Conservation (phyloP, 805 yeast species). For the Metschnikowia bowlesiae region DNA sequence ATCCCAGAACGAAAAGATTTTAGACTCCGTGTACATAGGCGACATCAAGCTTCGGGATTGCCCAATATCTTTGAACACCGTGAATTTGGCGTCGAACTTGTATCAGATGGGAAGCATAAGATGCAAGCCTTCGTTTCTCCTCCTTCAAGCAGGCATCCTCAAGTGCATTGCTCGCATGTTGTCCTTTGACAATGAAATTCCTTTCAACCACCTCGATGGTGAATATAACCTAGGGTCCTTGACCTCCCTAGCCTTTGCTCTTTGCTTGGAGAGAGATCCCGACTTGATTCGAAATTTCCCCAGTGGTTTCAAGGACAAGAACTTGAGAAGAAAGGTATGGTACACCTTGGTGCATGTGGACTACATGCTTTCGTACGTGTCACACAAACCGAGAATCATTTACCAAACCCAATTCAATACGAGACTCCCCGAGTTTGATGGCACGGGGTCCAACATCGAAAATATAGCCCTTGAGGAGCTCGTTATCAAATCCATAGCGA, state of each 20-base stretch:
- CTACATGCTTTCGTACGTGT: conserved; percentile 8
- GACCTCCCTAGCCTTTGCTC: conserved; percentile 10
- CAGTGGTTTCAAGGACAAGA: conserved; percentile 9
- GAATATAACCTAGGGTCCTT: conserved; percentile 8
- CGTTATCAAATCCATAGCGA: conserved; percentile 4
- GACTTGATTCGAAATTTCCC: conserved; percentile 6
- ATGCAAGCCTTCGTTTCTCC: conserved; percentile 9
- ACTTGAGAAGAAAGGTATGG: conserved; percentile 17
- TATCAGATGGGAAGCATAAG: conserved; percentile 11
- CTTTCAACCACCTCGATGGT: conserved; percentile 7
- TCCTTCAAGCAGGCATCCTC: conserved; percentile 19
- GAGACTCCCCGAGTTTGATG: conserved; percentile 9
- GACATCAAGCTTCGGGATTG: conserved; percentile 5
- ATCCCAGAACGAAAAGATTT: conserved; percentile 8
- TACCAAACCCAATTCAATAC: conserved; percentile 7
- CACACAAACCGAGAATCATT: conserved; percentile 11
- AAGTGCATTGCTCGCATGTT: conserved; percentile 8
- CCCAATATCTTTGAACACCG: conserved; percentile 16
- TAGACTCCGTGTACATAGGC: conserved; percentile 7
- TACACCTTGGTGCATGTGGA: conserved; percentile 13
- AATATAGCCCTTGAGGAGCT: conserved; percentile 9
- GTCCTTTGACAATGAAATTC: conserved; percentile 17
- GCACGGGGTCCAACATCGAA: conserved; percentile 8
- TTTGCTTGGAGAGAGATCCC: conserved; percentile 16
- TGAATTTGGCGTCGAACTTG: conserved; percentile 14